Evolutionary conservation across 169 alveolate species (phyloP).

Genomic region (Babesia bovis): DNA sequence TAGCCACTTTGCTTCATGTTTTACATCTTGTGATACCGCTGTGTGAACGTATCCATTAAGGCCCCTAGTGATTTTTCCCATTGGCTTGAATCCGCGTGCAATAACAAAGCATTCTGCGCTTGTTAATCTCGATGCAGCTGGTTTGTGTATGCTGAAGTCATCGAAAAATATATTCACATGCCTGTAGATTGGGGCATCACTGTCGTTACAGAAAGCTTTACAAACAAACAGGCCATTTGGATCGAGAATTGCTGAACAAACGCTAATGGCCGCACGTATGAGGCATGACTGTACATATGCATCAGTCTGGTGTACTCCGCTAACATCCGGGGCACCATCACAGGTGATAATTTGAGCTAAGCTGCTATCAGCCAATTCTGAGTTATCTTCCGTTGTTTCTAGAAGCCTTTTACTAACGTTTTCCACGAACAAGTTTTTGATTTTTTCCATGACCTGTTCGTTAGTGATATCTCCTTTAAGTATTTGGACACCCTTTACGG

Average conservation of each 20-base stretch:
- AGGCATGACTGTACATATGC: conserved; percentile 90
- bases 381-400: conserved; percentile 3
- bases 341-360: conserved; percentile 92
- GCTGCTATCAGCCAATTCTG: conserved; percentile 40
- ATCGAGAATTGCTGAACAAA: conserved; percentile 84
- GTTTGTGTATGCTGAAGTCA: conserved; percentile 83
- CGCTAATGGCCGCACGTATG: conserved; percentile 91
- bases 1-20: conserved; percentile 23
- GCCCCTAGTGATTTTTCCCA: conserved; percentile 47
- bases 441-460: conserved; percentile 84
- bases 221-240: conserved; percentile 95
- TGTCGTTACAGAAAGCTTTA: conserved; percentile 94
- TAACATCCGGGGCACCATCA: conserved; percentile 99
- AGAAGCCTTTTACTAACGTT: conserved; percentile 48
- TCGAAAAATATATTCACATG: conserved; percentile 77
- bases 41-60: conserved; percentile 21
- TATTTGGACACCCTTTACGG: conserved; percentile 90
- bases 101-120: conserved; percentile 88
- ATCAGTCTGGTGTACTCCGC: conserved; percentile 94
- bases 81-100: conserved; percentile 72
- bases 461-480: conserved; percentile 96
- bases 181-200: conserved; percentile 78
- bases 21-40: conserved; percentile 2
- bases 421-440: conserved; percentile 72
- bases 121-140: conserved; percentile 84